Base-by-base conservation (phyloP, 176 grass and related monocot genomes). In the Tuctoria greenei region DNA sequence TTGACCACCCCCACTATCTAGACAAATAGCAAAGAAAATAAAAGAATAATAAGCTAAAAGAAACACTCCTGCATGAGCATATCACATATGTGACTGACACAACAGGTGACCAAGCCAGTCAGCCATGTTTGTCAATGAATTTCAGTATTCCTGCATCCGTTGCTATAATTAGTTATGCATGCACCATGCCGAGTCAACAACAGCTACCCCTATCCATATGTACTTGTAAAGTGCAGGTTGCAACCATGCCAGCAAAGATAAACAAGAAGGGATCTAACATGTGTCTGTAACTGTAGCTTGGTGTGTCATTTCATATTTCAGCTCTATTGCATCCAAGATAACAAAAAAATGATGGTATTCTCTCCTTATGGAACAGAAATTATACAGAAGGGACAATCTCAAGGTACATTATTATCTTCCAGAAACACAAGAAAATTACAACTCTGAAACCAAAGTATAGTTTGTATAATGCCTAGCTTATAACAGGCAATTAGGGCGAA, bases 291-390 rank as follows among this genome's bases (percentile, higher is more conserved):
- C 35, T 23, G n/a, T n/a, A n/a, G n/a, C 1, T 31, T 57, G 25
- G 7, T 64, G 50, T 16, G 40, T 14, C 31, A 20, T 27, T 78
- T 71, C 73, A 18, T 54, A 77, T 28, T 13, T 77, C 56, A 71
- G 24, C 57, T 84, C 55, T 31, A 77, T 64, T 45, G 20, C 27
- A 46, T 84, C 27, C 45, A 84, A 20, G 20, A 72, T 4, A 52
- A 28, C 16, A 13, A 35, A 13, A 36, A 15, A 41, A 27, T 61
- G 34, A 17, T 34, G 14, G 18, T 5, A 11, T 46, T 59, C 66
- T 15, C 4, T 49, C 73, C 35, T 49, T 0, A 42, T 20, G 34
- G 41, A 75, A 75, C 5, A 73, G 9, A 46, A 67, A 69, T 36
- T 14, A 11, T 7, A 68, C 2, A 35, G 45, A 36, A 20, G 12